Base-by-base conservation (phyloP, 768 basidiomycete genomes). In the Gautieria morchelliformis region DNA sequence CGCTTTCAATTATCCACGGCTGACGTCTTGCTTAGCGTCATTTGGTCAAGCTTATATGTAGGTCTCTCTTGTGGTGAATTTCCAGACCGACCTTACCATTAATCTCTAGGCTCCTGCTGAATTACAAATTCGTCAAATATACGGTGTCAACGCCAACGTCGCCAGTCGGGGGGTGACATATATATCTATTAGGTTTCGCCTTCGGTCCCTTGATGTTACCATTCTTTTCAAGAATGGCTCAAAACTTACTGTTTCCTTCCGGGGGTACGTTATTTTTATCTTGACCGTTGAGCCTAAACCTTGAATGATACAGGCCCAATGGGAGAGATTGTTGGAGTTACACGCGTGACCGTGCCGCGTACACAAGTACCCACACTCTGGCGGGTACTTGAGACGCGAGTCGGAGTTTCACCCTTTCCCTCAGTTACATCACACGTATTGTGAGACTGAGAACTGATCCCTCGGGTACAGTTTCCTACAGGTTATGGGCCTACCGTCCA, bases 101-200 rank as follows among this genome's bases (percentile, higher is more conserved):
- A 14, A 19, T 56, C 41, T 45, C 17, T 42, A 66, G 65, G 63
- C 65, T 22, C 59, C 65, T 6, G 61, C 59, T 32, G 58, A 66
- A 37, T 19, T 24, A 39, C 59, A 63, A 27, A 60, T 66, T 17
- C 59, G 58, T 22, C 19, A 58, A 47, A 37, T 35, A 46, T 66
- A 58, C 53, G 48, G 52, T 37, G 60, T 64, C 17, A 60, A 39
- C 19, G 50, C 59, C 15, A 59, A 62, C n/a, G 55, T 60, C 12
- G 53, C 62, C 30, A 66, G 62, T 35, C 44, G 58, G 12, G 65
- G 65, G 1, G 55, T 66, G 1, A 66, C 60, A n/a, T 37, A n/a
- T 66, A 22, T 64, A 66, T 42, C 60, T 66, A 3, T 49, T 66
- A 4, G 65, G 65, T 8, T 64, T 66, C n/a, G 45, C 45, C 3